Conservation (phyloP, 73 alveolate genomes). For the Paramecium octaurelia region DNA sequence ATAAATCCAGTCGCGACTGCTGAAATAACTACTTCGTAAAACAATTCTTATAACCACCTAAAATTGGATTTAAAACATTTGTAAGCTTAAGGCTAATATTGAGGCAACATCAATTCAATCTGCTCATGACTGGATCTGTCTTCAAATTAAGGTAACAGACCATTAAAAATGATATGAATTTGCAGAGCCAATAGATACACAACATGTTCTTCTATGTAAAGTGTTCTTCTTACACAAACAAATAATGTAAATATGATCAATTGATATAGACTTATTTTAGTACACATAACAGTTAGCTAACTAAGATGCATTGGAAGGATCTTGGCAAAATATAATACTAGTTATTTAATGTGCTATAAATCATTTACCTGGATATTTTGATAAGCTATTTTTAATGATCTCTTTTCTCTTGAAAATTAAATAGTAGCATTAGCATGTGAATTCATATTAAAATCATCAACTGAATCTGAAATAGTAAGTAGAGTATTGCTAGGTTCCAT, state of each 20-base stretch:
- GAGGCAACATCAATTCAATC: background rate
- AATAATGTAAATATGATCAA: background rate
- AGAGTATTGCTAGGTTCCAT: background rate
- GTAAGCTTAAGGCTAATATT: background rate
- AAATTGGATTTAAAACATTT: slow-evolving; percentile 10
- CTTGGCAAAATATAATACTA: slow-evolving; percentile 28
- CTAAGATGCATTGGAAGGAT: slow-evolving; percentile 27
- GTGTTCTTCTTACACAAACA: background rate
- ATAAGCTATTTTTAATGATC: slow-evolving; percentile 36
- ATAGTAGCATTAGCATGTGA: background rate
- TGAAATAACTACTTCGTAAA: slow-evolving; percentile 18
- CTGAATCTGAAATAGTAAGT: slow-evolving; percentile 31
- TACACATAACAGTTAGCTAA: background rate
- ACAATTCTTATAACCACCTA: slow-evolving; percentile 39
- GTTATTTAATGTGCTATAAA: background rate
- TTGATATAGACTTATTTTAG: background rate
- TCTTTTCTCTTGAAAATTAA: background rate
- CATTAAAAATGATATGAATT: background rate
- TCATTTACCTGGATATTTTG: background rate
- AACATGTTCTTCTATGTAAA: background rate
- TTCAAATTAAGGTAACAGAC: background rate
- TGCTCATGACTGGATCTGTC: background rate
- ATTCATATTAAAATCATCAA: slow-evolving; percentile 45
- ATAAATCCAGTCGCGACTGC: background rate
- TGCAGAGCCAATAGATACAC: background rate